A percentile compares a stretch with the other conserved stretches of the same genome.
These are phyloP conservation scores for Stygiomarasmius scandens DNA, from an alignment of 1,284 basidiomycete genomes.

Conservation along the genomic window DNA sequence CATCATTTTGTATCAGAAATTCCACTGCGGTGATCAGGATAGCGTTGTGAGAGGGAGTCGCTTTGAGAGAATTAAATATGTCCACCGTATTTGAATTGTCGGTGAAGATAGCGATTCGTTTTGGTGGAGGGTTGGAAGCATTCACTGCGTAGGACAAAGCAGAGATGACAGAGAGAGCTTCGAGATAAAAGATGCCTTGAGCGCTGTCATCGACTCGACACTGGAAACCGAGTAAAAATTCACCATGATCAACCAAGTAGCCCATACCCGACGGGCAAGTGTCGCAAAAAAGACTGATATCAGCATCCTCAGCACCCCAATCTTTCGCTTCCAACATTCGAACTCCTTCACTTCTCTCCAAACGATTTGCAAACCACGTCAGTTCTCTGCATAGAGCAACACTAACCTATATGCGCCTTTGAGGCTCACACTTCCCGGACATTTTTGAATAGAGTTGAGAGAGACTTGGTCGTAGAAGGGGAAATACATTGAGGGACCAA, in stretches of 20 bases:
- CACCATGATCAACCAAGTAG: conserved; percentile 29
- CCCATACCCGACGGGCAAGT: conserved; percentile 30
- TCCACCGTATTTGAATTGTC: conserved; percentile 29
- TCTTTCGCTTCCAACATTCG: conserved; percentile 26
- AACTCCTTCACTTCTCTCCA: conserved; percentile 27
- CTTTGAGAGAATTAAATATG: conserved; percentile 26
- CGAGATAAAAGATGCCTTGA: conserved; percentile 31
- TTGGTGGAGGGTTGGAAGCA: conserved; percentile 14
- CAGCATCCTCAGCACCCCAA: conserved; percentile 27
- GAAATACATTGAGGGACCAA: conserved; percentile 36
- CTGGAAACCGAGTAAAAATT: conserved; percentile 19
- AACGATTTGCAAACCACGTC: conserved; percentile 31
- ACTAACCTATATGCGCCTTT: conserved; percentile 33
- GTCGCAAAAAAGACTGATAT: conserved; percentile 31
- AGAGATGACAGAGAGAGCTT: conserved; percentile 28
- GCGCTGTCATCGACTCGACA: not conserved
- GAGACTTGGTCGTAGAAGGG: conserved; percentile 28
- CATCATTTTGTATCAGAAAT: conserved; percentile 9
- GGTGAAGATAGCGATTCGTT: conserved; percentile 20
- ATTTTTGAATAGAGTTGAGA: conserved; percentile 38
- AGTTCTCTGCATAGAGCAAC: conserved; percentile 26
- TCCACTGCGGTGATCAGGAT: conserved; percentile 21
- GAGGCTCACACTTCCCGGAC: conserved; percentile 21
- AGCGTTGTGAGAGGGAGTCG: conserved; percentile 20
- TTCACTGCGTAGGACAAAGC: conserved; percentile 19